Evolutionary conservation across 202 grass and related monocot genomes (phyloP).

Genomic region (Digitaria exilis): DNA sequence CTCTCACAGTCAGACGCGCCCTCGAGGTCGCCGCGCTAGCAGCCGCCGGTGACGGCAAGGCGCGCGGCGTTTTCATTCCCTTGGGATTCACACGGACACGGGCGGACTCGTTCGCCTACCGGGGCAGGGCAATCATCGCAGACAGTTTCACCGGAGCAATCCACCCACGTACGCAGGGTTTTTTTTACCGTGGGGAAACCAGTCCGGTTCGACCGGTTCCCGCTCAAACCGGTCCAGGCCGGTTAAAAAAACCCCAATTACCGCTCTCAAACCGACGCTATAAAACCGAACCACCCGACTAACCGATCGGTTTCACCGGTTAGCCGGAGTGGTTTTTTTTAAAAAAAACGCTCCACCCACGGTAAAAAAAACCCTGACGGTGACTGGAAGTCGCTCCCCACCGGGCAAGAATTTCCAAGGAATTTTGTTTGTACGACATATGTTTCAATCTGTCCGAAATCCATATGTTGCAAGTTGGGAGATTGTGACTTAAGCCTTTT

Average conservation of each 20-base stretch:
- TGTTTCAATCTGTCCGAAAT: not conserved
- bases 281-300: too few species aligned
- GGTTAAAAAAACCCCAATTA: too few species aligned
- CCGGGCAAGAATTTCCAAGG: too few species aligned
- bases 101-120: not conserved
- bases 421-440: too few species aligned
- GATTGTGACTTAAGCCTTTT: not conserved
- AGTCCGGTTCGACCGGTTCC: too few species aligned
- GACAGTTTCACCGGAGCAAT: not conserved
- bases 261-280: too few species aligned
- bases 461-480: not conserved
- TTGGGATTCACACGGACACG: not conserved
- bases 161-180: not conserved
- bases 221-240: too few species aligned
- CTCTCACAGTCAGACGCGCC: not conserved
- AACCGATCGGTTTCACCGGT: too few species aligned
- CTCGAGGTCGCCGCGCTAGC: not conserved
- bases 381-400: not conserved
- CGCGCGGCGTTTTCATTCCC: not conserved
- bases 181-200: too few species aligned
- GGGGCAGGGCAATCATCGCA: not conserved
- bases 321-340: too few species aligned
- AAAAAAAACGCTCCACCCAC: too few species aligned
- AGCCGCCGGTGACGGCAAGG: slow-evolving; percentile 20
- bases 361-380: too few species aligned